Percentiles rank a stretch among this genome's conserved stretches.
These are phyloP conservation scores for Suillus weaverae DNA, from an alignment of 768 basidiomycete genomes.

Conservation along the genomic window DNA sequence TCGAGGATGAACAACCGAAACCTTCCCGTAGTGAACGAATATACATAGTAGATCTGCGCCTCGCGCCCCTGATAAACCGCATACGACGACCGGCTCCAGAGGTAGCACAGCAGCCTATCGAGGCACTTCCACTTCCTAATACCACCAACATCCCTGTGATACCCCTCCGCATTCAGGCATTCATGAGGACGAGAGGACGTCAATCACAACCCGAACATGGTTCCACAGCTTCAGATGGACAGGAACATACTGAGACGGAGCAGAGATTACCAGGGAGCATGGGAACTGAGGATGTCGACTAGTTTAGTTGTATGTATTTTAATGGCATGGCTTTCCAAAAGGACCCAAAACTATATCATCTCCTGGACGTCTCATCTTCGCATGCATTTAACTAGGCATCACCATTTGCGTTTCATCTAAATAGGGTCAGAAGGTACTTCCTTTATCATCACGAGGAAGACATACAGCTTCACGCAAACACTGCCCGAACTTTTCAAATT, in stretches of 20 bases:
- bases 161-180: constrained; percentile 47
- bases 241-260: constrained; percentile 37
- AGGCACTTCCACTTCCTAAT: constrained; percentile 57
- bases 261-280: constrained; percentile 31
- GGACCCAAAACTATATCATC: constrained; percentile 9
- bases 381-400: constrained; percentile 15
- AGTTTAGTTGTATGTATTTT: constrained; percentile 11
- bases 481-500: constrained; percentile 80
- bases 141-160: constrained; percentile 52
- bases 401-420: constrained; percentile 59
- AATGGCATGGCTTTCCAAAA: constrained; percentile 22
- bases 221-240: constrained; percentile 19
- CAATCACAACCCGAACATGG: constrained; percentile 27
- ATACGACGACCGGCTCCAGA: constrained; percentile 55
- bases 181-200: constrained; percentile 50
- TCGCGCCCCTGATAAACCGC: constrained; percentile 53
- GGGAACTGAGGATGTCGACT: constrained; percentile 21
- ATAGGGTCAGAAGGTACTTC: neutral
- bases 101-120: constrained; percentile 26
- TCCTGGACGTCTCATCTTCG: constrained; percentile 22
- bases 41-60: constrained; percentile 64
- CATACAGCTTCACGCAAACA: constrained; percentile 81
- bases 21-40: constrained; percentile 32
- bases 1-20: constrained; percentile 24
- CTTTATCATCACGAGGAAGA: constrained; percentile 18